phyloP scores from a whole-genome alignment of 2,329 filamentous ascomycete species.

The Fusarium multiceps region DNA sequence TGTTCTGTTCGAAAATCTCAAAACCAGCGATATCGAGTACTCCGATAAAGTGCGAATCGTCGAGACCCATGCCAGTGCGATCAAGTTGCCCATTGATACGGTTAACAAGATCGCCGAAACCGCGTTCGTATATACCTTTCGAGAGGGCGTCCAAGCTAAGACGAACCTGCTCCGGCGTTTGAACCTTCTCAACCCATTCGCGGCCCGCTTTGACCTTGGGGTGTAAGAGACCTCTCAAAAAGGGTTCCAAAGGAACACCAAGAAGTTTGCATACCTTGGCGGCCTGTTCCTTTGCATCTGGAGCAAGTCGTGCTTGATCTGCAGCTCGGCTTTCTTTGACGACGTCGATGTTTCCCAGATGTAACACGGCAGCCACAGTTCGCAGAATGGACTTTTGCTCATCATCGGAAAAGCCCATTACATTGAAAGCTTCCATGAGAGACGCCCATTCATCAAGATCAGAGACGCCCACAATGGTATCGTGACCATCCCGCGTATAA shows the following conservation, averaged over 20 bases:
- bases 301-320: slow-evolving; percentile 86
- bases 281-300: slow-evolving; percentile 79
- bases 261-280: slow-evolving; percentile 84
- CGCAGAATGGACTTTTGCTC: slow-evolving; percentile 86
- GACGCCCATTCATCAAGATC: slow-evolving; percentile 91
- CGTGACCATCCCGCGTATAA: slow-evolving; percentile 92
- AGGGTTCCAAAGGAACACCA: slow-evolving; percentile 85
- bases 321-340: slow-evolving; percentile 90
- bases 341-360: slow-evolving; percentile 91
- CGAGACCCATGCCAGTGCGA: slow-evolving; percentile 81
- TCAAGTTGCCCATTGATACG: slow-evolving; percentile 94
- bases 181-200: slow-evolving; percentile 98
- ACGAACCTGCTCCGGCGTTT: slow-evolving; percentile 95
- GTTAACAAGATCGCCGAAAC: slow-evolving; percentile 90
- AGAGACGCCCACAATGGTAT: slow-evolving; percentile 89
- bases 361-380: slow-evolving; percentile 90
- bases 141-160: slow-evolving; percentile 89
- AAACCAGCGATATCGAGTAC: slow-evolving; percentile 99
- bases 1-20: slow-evolving; percentile 98
- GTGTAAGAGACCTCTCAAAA: slow-evolving; percentile 88
- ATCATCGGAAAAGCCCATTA: slow-evolving; percentile 91
- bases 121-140: slow-evolving; percentile 97
- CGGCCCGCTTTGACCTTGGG: slow-evolving; percentile 94
- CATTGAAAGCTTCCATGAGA: slow-evolving; percentile 88
- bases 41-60: slow-evolving; percentile 95